Evolutionary conservation across 2,329 filamentous ascomycete genomes (phyloP), one percentile per base, ranked within the genome.

Genomic region (Sordariomycetes sp.): DNA sequence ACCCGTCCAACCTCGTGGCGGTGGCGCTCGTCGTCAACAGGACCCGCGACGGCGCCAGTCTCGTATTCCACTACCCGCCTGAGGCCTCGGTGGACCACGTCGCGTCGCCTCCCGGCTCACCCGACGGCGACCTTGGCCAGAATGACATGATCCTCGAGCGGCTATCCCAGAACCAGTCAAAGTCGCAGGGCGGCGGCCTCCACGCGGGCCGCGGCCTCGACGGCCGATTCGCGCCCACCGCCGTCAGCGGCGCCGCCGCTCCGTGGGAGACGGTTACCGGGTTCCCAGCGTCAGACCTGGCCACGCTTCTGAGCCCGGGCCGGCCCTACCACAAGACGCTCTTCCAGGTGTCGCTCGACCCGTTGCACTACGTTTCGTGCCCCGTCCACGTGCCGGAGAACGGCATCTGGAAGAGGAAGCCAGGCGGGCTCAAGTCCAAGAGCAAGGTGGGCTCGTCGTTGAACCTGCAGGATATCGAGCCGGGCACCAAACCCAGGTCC

Each of bases 31-130:
- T 90, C 62, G 82, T 89, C 64, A 82, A 82, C 64, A 81, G 87
- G 62, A 88, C 87, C 36, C 83, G 86, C 62, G 86, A 89, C 63
- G 89, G 90, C 17, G 87, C 90, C 32, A 82, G 84, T 61, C 86
- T 94, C 64, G 86, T 94, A 64, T 95, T 91, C 69, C 89, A 95
- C 70, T 94, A 94, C 65, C 90, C 90, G n/a, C 79, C 84, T n/a
- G 68, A 73, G 53, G 75, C 81, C 51, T 66, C 69, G 10, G 17
- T 52, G 28, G 55, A 57, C 48, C 32, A 25, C 12, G 34, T 35
- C 13, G 15, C 39, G 24, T 39, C 48, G 10, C 12, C 52, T 60
- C 69, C 65, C 54, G 67, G 61, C 55, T 62, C 69, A 17, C 68
- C 70, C 32, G 67, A 68, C n/a, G 62, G 67, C 5, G 66, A 65